Conservation (phyloP, 176 grass and related monocot species). For the Tuctoria greenei region DNA sequence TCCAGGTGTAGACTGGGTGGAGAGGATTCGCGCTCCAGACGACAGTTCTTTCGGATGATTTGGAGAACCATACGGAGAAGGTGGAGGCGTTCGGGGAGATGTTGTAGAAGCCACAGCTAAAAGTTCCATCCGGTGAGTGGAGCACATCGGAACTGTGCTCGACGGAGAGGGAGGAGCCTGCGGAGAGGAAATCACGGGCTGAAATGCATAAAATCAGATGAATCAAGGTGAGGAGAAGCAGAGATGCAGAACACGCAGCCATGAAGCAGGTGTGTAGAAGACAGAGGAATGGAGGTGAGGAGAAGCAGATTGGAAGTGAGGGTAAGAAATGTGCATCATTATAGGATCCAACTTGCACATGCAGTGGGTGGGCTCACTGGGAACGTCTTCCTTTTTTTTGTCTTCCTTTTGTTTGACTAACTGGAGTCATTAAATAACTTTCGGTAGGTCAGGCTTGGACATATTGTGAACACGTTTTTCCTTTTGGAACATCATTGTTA, state of each 20-base stretch:
- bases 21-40: slow-evolving; percentile 35
- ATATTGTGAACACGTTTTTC: no score
- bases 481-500: no score
- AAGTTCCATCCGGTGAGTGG: slow-evolving; percentile 24
- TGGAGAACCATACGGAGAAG: slow-evolving; percentile 46
- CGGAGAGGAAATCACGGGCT: slow-evolving; percentile 21
- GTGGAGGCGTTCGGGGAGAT: slow-evolving; percentile 31
- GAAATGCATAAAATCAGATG: background rate
- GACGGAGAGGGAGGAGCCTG: slow-evolving; percentile 25
- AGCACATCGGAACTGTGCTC: slow-evolving; percentile 23
- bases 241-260: background rate
- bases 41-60: background rate
- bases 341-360: background rate
- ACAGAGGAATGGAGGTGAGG: background rate
- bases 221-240: slow-evolving; percentile 22
- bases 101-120: slow-evolving; percentile 40
- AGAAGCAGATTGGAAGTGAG: background rate
- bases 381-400: background rate
- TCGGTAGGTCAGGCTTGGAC: no score
- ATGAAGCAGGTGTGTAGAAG: background rate
- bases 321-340: background rate
- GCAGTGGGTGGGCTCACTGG: no score
- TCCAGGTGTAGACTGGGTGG: slow-evolving; percentile 37
- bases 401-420: no score
- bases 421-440: no score